A percentile compares a stretch with the other conserved stretches of the same genome.
Conservation (phyloP, 1,284 basidiomycete species). For the Trichosporon asahii region DNA sequence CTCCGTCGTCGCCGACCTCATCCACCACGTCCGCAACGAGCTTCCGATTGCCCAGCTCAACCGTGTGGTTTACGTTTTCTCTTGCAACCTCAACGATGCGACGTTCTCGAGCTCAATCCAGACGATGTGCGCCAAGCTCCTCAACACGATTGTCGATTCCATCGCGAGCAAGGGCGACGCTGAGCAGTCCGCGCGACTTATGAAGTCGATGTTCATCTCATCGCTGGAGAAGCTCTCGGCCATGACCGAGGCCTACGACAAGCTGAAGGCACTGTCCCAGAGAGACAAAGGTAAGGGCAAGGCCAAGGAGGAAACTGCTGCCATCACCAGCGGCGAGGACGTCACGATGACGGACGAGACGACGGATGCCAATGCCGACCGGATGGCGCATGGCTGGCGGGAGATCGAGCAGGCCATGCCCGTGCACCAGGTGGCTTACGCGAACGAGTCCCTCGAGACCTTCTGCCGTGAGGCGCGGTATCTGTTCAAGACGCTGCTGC, state of each 20-base stretch:
- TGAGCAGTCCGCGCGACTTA: slow-evolving; percentile 63
- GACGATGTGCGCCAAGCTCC: slow-evolving; percentile 88
- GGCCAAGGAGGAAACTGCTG: slow-evolving; percentile 35
- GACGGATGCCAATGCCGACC: slow-evolving; percentile 33
- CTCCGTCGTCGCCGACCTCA: slow-evolving; percentile 85
- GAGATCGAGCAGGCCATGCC: slow-evolving; percentile 77
- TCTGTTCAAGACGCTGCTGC: slow-evolving; percentile 83
- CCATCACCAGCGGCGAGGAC: slow-evolving; percentile 14
- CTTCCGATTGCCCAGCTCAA: slow-evolving; percentile 74
- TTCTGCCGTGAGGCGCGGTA: slow-evolving; percentile 73
- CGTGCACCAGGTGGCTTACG: slow-evolving; percentile 67
- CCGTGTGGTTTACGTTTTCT: slow-evolving; percentile 79
- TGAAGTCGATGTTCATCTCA: slow-evolving; percentile 75
- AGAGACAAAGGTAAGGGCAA: slow-evolving; percentile 49
- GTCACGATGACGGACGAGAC: slow-evolving; percentile 24
- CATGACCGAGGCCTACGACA: slow-evolving; percentile 63
- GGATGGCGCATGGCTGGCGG: slow-evolving; percentile 49
- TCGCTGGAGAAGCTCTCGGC: slow-evolving; percentile 84
- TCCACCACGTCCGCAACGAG: slow-evolving; percentile 86
- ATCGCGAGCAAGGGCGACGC: slow-evolving; percentile 71
- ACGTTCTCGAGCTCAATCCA: slow-evolving; percentile 78
- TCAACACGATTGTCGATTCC: slow-evolving; percentile 83
- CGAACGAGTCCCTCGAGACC: slow-evolving; percentile 71
- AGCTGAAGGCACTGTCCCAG: slow-evolving; percentile 43
- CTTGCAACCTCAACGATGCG: slow-evolving; percentile 85